Conservation (phyloP, 2,329 filamentous ascomycete genomes). For the Mycosphaerella arachidis region DNA sequence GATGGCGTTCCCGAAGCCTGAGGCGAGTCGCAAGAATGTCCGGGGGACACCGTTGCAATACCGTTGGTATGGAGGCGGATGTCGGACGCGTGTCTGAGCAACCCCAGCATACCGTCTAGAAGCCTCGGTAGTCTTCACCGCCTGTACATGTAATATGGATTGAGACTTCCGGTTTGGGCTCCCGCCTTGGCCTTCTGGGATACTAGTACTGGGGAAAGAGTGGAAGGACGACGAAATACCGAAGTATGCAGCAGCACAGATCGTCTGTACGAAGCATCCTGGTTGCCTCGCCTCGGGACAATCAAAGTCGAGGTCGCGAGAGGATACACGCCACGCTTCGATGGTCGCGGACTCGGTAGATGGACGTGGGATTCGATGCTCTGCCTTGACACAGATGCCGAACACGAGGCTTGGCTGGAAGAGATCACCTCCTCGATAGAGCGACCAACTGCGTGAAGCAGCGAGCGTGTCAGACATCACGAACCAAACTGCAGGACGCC, state of each 20-base stretch:
- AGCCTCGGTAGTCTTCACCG: neutral
- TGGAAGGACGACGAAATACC: neutral
- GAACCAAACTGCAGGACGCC: neutral
- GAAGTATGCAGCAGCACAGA: neutral
- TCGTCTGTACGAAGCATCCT: neutral
- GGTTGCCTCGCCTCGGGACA: neutral
- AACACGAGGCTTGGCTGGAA: neutral
- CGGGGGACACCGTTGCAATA: neutral
- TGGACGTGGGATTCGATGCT: neutral
- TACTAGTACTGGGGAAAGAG: neutral
- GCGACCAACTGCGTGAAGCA: neutral
- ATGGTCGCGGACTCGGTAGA: neutral
- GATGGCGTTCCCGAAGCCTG: neutral
- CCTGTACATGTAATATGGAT: neutral
- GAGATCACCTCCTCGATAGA: neutral
- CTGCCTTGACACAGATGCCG: neutral
- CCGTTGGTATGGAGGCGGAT: neutral
- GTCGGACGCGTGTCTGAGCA: slow-evolving; percentile 2
- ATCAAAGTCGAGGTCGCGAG: neutral
- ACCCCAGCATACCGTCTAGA: neutral
- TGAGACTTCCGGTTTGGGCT: neutral
- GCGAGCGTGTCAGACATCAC: neutral
- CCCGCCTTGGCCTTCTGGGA: neutral
- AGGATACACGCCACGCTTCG: neutral
- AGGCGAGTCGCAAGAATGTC: neutral